Percentiles rank a stretch among this genome's conserved stretches.
Evolutionary conservation across 192 early-diverging fungal species (phyloP).

Genomic region (Piromyces sp.): DNA sequence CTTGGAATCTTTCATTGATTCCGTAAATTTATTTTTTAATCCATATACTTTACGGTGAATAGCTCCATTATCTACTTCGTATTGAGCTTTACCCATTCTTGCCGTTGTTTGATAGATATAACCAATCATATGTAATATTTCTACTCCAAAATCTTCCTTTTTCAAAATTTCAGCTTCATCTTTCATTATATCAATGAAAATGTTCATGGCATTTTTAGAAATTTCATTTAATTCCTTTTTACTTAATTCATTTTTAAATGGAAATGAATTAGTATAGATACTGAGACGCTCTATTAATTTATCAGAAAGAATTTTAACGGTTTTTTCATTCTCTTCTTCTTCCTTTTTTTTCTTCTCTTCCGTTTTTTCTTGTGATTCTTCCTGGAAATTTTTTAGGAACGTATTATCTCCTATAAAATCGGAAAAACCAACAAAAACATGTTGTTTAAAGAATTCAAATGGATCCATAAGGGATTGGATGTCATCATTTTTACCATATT

Average conservation of each 20-base stretch:
- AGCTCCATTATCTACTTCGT: slow-evolving; percentile 33
- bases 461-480: slow-evolving; percentile 51
- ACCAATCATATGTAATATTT: slow-evolving; percentile 87
- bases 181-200: slow-evolving; percentile 47
- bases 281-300: too few species aligned
- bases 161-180: slow-evolving; percentile 78
- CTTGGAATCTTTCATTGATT: slow-evolving; percentile 61
- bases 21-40: slow-evolving; percentile 11
- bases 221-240: slow-evolving; percentile 14
- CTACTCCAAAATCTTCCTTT: slow-evolving; percentile 75
- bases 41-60: slow-evolving; percentile 27
- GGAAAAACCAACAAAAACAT: slow-evolving; percentile 86
- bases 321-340: slow-evolving; percentile 31
- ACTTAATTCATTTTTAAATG: slow-evolving; percentile 3
- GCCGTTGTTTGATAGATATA: slow-evolving; percentile 78
- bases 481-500: slow-evolving; percentile 32
- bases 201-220: slow-evolving; percentile 32
- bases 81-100: slow-evolving; percentile 51
- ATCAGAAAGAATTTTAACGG: too few species aligned
- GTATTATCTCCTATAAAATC: slow-evolving; percentile 94
- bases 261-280: too few species aligned
- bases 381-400: slow-evolving; percentile 81
- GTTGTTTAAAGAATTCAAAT: slow-evolving; percentile 82
- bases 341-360: slow-evolving; percentile 19
- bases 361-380: slow-evolving; percentile 45